Base-by-base conservation (phyloP, 208 protist species). In the Wallacemonas rigidus region DNA sequence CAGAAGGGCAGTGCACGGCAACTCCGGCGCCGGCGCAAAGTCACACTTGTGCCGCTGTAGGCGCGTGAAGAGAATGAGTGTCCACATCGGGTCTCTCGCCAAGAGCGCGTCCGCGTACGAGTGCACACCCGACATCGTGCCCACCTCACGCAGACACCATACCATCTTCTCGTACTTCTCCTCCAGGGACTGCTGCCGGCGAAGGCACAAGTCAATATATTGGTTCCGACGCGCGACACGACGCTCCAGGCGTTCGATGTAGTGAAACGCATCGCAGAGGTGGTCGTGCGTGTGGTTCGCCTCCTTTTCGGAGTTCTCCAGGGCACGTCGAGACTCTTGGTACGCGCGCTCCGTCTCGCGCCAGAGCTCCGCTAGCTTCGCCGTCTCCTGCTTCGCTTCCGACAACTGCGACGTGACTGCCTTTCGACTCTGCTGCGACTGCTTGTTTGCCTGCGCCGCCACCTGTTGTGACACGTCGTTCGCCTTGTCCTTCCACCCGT, bases 101-200 rank as follows among this genome's bases (percentile, higher is more conserved):
- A 96, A 76, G 36, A 94, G 76, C 56, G 78, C 86, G 69, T 94
- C 92, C 12, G 75, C 84, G 76, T 93, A 96, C 15, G 89, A 95
- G 75, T 93, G 74, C 4, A 69, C 77, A 12, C 92, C 89, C 50
- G 70, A 71, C 35, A 96, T 58, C 26, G 75, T 83, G 54, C 87
- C 82, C n/a, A 95, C 54, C 72, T 96, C 92, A 48, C 88, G 60
- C 36, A 83, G 77, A 74, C 88, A 93, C 92, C 89, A 95, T 80
- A 91, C 85, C 14, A 96, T 75, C 74, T 96, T 96, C 67, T 92
- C 86, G 71, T 95, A 95, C 77, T 94, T 94, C 71, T 96, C 89
- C 74, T 96, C 85, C 15, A 93, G 76, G 0, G 91, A 96, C 12
- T 47, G 50, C 41, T 90, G 84, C 1, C 89, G 77, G 14, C 81